Evolutionary conservation across 306 rosid genomes (phyloP).

Genomic region (Rubus parviflorus): DNA sequence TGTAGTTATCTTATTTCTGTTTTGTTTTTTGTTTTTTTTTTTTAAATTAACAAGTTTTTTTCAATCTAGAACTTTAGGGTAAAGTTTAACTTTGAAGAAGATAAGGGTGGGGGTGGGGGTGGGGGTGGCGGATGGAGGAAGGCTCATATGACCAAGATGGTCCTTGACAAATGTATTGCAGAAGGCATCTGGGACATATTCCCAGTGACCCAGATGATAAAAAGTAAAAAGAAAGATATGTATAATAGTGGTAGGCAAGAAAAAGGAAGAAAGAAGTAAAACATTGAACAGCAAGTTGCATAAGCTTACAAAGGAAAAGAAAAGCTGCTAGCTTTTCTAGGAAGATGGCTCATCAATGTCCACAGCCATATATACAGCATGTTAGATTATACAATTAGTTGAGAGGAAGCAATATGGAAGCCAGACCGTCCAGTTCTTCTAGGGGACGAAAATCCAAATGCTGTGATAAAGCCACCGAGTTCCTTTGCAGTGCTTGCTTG

Average conservation of each 20-base stretch:
- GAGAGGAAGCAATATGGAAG: background rate
- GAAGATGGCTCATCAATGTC: slow-evolving; percentile 26
- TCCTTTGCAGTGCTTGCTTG: slow-evolving; percentile 51
- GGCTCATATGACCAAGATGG: background rate
- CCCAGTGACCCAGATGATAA: slow-evolving; percentile 19
- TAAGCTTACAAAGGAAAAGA: background rate
- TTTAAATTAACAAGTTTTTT: background rate
- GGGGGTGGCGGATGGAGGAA: background rate
- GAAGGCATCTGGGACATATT: slow-evolving; percentile 30
- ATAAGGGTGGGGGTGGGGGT: background rate
- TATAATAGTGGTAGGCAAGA: background rate
- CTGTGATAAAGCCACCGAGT: slow-evolving; percentile 38
- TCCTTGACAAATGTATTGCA: background rate
- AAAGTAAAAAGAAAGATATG: slow-evolving; percentile 7
- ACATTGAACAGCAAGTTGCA: background rate
- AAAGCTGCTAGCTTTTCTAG: background rate
- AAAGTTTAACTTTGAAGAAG: background rate
- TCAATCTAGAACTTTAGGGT: background rate
- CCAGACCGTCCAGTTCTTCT: slow-evolving; percentile 20
- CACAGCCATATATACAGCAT: slow-evolving; percentile 4
- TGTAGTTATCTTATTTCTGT: no score
- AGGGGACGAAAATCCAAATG: slow-evolving; percentile 25
- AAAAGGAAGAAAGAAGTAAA: background rate
- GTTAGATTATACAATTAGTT: background rate
- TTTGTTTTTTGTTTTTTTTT: no score